These are phyloP conservation scores for Penicillium goetzii DNA, from an alignment of 495 filamentous ascomycete species.

Conservation along the genomic window DNA sequence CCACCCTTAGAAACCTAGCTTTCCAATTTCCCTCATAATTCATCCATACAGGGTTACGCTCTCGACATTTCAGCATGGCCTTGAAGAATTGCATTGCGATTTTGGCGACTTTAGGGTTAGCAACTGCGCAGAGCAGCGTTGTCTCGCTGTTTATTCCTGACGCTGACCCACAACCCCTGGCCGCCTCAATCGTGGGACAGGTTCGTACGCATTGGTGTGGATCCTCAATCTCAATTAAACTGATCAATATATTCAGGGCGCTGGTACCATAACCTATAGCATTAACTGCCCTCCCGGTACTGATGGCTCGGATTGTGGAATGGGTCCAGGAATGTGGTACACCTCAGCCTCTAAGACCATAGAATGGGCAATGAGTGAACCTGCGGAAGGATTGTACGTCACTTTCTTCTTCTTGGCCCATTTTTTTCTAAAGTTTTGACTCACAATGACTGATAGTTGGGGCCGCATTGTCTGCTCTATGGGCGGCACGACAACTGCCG, in stretches of 20 bases:
- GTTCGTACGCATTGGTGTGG: conserved; percentile 19
- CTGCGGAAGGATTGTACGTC: conserved; percentile 20
- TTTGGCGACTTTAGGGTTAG: conserved; percentile 26
- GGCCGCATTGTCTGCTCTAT: conserved; percentile 37
- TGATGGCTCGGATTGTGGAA: conserved; percentile 36
- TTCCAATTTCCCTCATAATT: not conserved
- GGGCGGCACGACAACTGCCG: conserved; percentile 39
- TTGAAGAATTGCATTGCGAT: conserved; percentile 7
- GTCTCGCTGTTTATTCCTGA: conserved; percentile 42
- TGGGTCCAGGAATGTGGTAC: conserved; percentile 37
- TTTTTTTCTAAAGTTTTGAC: not conserved
- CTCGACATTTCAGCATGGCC: not conserved
- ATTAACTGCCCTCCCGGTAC: conserved; percentile 45
- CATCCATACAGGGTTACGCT: not conserved
- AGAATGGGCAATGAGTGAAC: conserved; percentile 23
- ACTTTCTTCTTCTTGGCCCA: not conserved
- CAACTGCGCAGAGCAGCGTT: conserved; percentile 34
- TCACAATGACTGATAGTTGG: conserved; percentile 26
- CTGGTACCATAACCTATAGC: conserved; percentile 45
- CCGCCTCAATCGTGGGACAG: conserved; percentile 44
- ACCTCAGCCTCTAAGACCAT: conserved; percentile 35
- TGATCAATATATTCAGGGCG: conserved; percentile 23
- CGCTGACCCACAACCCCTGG: conserved; percentile 40
- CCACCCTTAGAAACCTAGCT: not conserved
- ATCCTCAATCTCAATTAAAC: not conserved